A percentile compares a stretch with the other conserved stretches of the same genome.
Evolutionary conservation across 2,329 filamentous ascomycete genomes (phyloP).

Genomic region (Calcarisporium arbuscula): DNA sequence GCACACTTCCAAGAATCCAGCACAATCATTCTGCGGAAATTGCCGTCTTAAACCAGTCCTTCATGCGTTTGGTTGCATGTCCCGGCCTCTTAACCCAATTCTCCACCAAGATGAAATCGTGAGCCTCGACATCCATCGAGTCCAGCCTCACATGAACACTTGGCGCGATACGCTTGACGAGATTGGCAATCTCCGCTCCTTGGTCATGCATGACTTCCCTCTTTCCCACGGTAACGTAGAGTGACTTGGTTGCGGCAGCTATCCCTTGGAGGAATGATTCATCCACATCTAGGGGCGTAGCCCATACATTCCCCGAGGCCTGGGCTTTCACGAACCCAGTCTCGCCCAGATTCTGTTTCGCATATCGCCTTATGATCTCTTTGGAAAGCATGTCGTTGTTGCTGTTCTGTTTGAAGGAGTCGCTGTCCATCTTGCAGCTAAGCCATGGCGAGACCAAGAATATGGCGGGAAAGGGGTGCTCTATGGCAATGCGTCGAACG

Average conservation of each 20-base stretch:
- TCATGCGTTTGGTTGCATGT: conserved; percentile 23
- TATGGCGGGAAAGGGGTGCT: conserved; percentile 20
- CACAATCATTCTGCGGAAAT: conserved; percentile 2
- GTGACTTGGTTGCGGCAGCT: conserved; percentile 9
- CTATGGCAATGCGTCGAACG: conserved; percentile 14
- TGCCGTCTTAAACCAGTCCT: conserved; percentile 20
- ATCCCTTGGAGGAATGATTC: conserved; percentile 22
- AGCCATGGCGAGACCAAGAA: conserved; percentile 28
- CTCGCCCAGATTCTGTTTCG: conserved; percentile 8
- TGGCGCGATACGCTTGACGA: conserved; percentile 13
- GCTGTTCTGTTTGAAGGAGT: conserved; percentile 20
- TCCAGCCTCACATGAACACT: conserved; percentile 20
- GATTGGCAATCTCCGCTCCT: conserved; percentile 16
- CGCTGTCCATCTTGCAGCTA: conserved; percentile 11
- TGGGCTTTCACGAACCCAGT: conserved; percentile 9
- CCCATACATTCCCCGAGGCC: conserved; percentile 14
- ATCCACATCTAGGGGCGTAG: conserved; percentile 21
- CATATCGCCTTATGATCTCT: conserved; percentile 7
- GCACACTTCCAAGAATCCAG: background rate
- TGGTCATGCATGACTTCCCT: conserved; percentile 26
- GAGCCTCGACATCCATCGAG: conserved; percentile 21
- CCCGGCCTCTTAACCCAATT: conserved; percentile 15
- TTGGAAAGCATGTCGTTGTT: conserved; percentile 26
- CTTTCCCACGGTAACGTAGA: conserved; percentile 27
- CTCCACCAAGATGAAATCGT: conserved; percentile 27